These are phyloP conservation scores for Rhizophora mangle DNA, from an alignment of 345 rosid genomes.

Conservation along the genomic window DNA sequence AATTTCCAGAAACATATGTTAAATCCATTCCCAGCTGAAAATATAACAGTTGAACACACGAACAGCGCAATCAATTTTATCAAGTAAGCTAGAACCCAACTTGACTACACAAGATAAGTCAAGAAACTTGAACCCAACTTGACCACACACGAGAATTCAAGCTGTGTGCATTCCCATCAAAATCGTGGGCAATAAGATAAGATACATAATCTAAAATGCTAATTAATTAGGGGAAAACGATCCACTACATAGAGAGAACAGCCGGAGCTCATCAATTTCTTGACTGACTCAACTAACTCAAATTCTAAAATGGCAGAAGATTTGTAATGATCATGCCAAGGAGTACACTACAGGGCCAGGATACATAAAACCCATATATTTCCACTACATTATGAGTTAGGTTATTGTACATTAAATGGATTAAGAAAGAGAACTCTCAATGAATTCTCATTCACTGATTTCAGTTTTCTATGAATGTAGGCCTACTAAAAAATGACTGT, in stretches of 20 bases:
- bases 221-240: too few species aligned
- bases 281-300: constrained; percentile 27
- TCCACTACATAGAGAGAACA: too few species aligned
- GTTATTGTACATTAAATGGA: constrained; percentile 60
- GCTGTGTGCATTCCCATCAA: too few species aligned
- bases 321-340: constrained; percentile 6
- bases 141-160: neutral
- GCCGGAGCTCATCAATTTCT: neutral
- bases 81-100: neutral
- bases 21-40: neutral
- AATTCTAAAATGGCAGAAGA: constrained; percentile 7
- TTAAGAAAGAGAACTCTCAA: constrained; percentile 35
- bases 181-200: too few species aligned
- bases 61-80: neutral
- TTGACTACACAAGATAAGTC: neutral
- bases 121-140: neutral
- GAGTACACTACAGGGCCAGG: constrained; percentile 27
- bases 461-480: constrained; percentile 46
- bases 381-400: constrained; percentile 39
- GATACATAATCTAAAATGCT: too few species aligned
- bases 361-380: constrained; percentile 34
- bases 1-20: neutral
- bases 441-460: constrained; percentile 33
- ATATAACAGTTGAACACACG: too few species aligned
- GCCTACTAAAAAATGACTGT: constrained; percentile 63